phyloP scores from a whole-genome alignment of 177 flowering plant genomes.

The Vitis hybrid region DNA sequence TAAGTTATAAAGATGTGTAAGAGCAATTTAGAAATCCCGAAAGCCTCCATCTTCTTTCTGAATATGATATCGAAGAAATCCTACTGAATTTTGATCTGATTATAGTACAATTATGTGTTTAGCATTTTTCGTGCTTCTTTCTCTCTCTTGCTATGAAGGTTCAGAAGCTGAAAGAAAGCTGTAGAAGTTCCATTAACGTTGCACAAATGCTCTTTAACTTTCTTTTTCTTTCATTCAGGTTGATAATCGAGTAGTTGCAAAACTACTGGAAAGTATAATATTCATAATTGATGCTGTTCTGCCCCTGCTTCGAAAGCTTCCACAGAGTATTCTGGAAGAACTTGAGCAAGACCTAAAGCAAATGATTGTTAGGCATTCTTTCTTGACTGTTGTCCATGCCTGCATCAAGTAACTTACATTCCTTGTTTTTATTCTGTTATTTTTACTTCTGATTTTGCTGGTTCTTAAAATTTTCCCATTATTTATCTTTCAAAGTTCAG shows the following conservation, averaged over 20 bases:
- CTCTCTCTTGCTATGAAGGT: neutral
- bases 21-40: too few species aligned
- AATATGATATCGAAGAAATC: too few species aligned
- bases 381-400: conserved; percentile 93
- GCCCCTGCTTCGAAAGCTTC: conserved; percentile 85
- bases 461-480: neutral
- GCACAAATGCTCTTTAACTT: conserved; percentile 5
- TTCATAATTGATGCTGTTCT: conserved; percentile 84
- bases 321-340: conserved; percentile 73
- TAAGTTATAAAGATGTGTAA: too few species aligned
- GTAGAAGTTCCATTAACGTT: neutral
- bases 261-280: conserved; percentile 84
- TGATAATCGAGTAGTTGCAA: conserved; percentile 79
- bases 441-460: neutral
- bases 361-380: conserved; percentile 95
- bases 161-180: neutral
- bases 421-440: conserved; percentile 4
- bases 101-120: too few species aligned
- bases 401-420: conserved; percentile 73
- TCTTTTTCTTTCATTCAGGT: conserved; percentile 44
- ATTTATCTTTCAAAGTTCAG: neutral
- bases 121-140: too few species aligned
- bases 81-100: too few species aligned
- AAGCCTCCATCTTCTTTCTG: too few species aligned
- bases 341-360: conserved; percentile 92